A percentile compares a stretch with the other conserved stretches of the same genome.
These are phyloP conservation scores for Hyaloscypha finlandica DNA, from an alignment of 495 filamentous ascomycete species.

Conservation along the genomic window DNA sequence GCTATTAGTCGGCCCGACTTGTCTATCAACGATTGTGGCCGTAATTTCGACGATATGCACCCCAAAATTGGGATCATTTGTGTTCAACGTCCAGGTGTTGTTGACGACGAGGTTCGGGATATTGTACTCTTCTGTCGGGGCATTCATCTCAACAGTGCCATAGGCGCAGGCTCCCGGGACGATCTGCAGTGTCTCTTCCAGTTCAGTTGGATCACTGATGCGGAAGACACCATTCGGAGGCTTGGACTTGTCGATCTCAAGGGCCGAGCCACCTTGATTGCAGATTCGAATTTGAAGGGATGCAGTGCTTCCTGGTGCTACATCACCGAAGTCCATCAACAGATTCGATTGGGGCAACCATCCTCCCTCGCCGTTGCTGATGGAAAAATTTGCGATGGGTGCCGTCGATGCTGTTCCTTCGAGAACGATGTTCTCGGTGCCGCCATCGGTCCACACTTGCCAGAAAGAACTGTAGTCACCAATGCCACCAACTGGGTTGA, in stretches of 20 bases:
- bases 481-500: slow-evolving; percentile 32
- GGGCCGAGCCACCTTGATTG: slow-evolving; percentile 37
- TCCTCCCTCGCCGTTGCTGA: slow-evolving; percentile 35
- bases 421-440: slow-evolving; percentile 35
- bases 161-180: slow-evolving; percentile 33
- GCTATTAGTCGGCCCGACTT: slow-evolving; percentile 34
- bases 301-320: slow-evolving; percentile 28
- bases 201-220: slow-evolving; percentile 30
- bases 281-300: slow-evolving; percentile 35
- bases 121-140: slow-evolving; percentile 31
- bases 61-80: slow-evolving; percentile 34
- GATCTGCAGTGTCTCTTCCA: slow-evolving; percentile 35
- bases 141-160: slow-evolving; percentile 33
- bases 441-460: slow-evolving; percentile 37
- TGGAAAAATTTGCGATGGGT: slow-evolving; percentile 37
- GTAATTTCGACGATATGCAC: slow-evolving; percentile 32
- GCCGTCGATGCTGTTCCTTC: slow-evolving; percentile 28
- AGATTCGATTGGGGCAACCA: slow-evolving; percentile 32
- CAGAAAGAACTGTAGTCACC: slow-evolving; percentile 35
- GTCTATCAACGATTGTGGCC: slow-evolving; percentile 26
- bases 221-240: slow-evolving; percentile 33
- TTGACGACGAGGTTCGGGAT: slow-evolving; percentile 22
- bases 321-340: slow-evolving; percentile 36
- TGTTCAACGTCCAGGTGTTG: slow-evolving; percentile 38
- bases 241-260: slow-evolving; percentile 37